phyloP scores from a whole-genome alignment of 1,284 basidiomycete species.

The Ganoderma boninense region DNA sequence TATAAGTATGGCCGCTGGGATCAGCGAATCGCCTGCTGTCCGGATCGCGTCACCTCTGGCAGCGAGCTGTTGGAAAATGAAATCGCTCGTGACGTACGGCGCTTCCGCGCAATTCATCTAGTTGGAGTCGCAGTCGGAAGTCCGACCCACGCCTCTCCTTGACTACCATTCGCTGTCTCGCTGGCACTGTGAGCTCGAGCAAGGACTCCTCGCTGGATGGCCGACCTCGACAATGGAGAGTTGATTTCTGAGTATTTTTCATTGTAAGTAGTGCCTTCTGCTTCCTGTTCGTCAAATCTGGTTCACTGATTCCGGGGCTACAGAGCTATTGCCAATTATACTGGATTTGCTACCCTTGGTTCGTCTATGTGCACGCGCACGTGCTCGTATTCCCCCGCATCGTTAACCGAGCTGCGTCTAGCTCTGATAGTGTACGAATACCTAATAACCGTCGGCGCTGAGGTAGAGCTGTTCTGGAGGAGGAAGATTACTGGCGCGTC shows the following conservation, averaged over 20 bases:
- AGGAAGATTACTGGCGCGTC: slow-evolving; percentile 16
- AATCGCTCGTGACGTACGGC: neutral
- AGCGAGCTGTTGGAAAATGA: neutral
- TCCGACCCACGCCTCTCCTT: neutral
- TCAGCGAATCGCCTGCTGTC: neutral
- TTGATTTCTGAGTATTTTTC: neutral
- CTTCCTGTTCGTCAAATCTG: neutral
- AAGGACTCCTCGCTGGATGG: neutral
- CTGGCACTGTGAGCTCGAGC: neutral
- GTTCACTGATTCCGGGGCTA: neutral
- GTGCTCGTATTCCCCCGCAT: neutral
- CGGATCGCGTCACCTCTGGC: neutral
- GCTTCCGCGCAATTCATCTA: neutral
- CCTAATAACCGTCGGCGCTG: slow-evolving; percentile 15
- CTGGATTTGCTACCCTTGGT: neutral
- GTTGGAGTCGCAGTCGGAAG: neutral
- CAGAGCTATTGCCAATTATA: neutral
- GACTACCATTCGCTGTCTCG: neutral
- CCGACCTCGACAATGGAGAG: neutral
- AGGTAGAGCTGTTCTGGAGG: slow-evolving; percentile 17
- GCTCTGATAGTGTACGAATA: slow-evolving; percentile 16
- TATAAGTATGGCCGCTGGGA: neutral
- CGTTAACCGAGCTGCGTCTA: neutral
- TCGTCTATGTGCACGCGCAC: neutral
- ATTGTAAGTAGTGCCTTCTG: neutral